Percentiles rank a stretch among this genome's conserved stretches.
These are phyloP conservation scores for Tetrastigma voinierianum DNA, from an alignment of 164 flowering plant genomes.

Conservation along the genomic window DNA sequence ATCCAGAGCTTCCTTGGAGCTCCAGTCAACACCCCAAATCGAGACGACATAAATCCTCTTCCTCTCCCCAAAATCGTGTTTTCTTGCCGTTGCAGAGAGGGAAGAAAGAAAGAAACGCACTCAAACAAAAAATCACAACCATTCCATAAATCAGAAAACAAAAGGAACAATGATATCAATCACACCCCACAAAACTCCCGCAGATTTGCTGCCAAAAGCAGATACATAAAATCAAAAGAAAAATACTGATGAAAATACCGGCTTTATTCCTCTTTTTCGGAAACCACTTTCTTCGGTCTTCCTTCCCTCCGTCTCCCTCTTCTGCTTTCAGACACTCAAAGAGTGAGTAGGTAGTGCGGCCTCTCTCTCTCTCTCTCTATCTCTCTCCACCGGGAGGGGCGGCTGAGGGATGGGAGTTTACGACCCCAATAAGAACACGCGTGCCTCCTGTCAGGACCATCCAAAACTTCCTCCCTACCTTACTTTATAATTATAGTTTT, in stretches of 20 bases:
- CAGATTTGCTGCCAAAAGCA: too few species aligned
- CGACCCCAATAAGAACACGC: too few species aligned
- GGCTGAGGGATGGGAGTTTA: too few species aligned
- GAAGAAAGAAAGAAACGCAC: neutral
- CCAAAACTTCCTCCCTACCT: too few species aligned
- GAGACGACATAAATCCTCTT: constrained; percentile 25
- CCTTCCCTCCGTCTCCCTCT: neutral
- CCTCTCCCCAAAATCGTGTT: neutral
- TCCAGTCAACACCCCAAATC: constrained; percentile 18
- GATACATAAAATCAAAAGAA: too few species aligned
- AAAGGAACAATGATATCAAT: too few species aligned
- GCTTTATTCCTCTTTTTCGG: neutral
- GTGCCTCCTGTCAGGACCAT: too few species aligned
- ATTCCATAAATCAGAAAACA: too few species aligned
- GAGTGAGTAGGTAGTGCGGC: too few species aligned
- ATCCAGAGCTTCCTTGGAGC: constrained; percentile 27
- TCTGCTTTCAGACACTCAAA: neutral
- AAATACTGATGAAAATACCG: too few species aligned
- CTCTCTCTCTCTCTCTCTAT: neutral
- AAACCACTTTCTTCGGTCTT: neutral
- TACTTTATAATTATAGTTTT: too few species aligned
- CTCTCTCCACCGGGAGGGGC: neutral
- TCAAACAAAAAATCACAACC: neutral
- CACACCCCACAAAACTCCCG: too few species aligned
- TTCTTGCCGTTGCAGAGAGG: neutral